Evolutionary conservation across 1,139 yeast genomes (phyloP).

Genomic region (Sugiyamaella neomexicana): DNA sequence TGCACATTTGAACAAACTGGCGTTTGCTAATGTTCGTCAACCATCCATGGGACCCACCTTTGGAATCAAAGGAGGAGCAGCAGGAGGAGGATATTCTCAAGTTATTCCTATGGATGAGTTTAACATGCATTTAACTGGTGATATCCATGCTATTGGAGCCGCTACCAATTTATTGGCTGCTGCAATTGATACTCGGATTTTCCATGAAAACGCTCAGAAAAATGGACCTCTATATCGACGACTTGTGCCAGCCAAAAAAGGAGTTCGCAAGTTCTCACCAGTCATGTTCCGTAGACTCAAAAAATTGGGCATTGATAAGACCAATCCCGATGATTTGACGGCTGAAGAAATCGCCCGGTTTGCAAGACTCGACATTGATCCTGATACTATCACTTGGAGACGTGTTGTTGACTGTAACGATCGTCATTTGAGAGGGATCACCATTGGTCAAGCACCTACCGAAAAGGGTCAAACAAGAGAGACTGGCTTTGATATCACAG

Average conservation of each 20-base stretch:
- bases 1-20: slow-evolving; percentile 82
- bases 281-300: slow-evolving; percentile 76
- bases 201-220: slow-evolving; percentile 91
- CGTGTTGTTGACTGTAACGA: slow-evolving; percentile 97
- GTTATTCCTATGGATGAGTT: slow-evolving; percentile 99
- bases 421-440: slow-evolving; percentile 85
- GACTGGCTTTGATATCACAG: slow-evolving; percentile 95
- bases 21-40: slow-evolving; percentile 95
- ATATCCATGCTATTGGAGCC: slow-evolving; percentile 94
- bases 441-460: slow-evolving; percentile 91
- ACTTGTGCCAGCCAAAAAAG: slow-evolving; percentile 75
- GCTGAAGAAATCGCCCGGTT: slow-evolving; percentile 73
- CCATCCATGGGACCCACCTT: slow-evolving; percentile 99
- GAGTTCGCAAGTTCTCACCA: slow-evolving; percentile 59
- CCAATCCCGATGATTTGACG: slow-evolving; percentile 82
- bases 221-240: slow-evolving; percentile 85
- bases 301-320: slow-evolving; percentile 78
- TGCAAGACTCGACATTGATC: slow-evolving; percentile 89
- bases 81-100: slow-evolving; percentile 98
- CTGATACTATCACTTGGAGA: slow-evolving; percentile 92
- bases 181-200: slow-evolving; percentile 96
- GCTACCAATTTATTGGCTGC: slow-evolving; percentile 96
- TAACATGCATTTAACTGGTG: slow-evolving; percentile 98
- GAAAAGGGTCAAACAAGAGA: slow-evolving; percentile 86
- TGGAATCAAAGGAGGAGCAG: slow-evolving; percentile 99